These are phyloP conservation scores for Beauveria sp. DNA, from an alignment of 2,329 filamentous ascomycete species.

Conservation along the genomic window DNA sequence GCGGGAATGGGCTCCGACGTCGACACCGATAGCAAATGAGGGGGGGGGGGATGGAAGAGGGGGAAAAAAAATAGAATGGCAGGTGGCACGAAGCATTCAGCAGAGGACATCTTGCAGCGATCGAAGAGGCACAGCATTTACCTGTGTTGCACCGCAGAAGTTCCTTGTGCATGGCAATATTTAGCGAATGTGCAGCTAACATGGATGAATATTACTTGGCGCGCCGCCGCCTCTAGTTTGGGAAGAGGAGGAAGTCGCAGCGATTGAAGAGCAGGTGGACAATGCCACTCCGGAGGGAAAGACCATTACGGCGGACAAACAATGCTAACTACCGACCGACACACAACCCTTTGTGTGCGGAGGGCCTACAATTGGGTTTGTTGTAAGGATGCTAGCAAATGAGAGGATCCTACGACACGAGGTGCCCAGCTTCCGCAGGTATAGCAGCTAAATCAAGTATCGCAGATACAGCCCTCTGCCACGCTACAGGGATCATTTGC, in stretches of 20 bases:
- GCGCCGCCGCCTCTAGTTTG: neutral
- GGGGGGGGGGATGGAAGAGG: neutral
- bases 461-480: too few species aligned
- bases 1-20: slow-evolving; percentile 1
- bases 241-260: neutral
- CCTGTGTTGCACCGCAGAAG: neutral
- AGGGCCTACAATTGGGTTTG: too few species aligned
- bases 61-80: neutral
- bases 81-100: neutral
- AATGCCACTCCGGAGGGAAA: neutral
- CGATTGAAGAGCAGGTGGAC: neutral
- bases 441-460: too few species aligned
- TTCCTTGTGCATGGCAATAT: neutral
- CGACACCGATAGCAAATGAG: neutral
- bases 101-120: slow-evolving; percentile 4
- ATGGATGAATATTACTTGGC: neutral
- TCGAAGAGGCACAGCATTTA: neutral
- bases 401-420: too few species aligned
- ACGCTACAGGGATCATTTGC: too few species aligned
- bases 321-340: neutral
- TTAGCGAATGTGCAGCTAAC: neutral
- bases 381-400: too few species aligned
- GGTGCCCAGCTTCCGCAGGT: too few species aligned
- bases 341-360: too few species aligned
- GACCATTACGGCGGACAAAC: neutral